phyloP scores from a whole-genome alignment of 106 monocot genomes.

The Dioscorea dumetorum region DNA sequence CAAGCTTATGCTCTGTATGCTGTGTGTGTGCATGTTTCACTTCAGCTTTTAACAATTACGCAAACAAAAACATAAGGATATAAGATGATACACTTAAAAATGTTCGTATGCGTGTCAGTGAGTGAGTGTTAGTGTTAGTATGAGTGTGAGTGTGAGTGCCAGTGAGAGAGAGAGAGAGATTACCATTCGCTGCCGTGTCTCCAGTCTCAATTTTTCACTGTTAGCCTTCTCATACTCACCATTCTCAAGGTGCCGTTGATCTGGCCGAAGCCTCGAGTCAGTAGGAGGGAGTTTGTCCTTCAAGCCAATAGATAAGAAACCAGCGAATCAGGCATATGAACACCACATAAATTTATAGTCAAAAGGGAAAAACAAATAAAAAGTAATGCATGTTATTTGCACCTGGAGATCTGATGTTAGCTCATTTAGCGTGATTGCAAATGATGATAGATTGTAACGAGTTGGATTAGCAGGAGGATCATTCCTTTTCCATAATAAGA shows the following conservation, averaged over 20 bases:
- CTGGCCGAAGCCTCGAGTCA: slow-evolving; percentile 78
- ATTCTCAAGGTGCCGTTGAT: slow-evolving; percentile 61
- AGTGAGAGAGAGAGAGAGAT: slow-evolving; percentile 3
- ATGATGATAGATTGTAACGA: slow-evolving; percentile 59
- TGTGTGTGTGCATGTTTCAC: too few species aligned
- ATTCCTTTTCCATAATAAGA: slow-evolving; percentile 51
- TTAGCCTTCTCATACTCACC: slow-evolving; percentile 67
- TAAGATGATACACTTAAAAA: too few species aligned
- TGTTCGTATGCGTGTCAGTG: too few species aligned
- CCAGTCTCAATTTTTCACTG: slow-evolving; percentile 47
- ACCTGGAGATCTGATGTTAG: slow-evolving; percentile 44
- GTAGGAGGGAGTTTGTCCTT: slow-evolving; percentile 82
- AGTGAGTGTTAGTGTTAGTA: too few species aligned
- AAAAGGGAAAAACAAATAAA: not conserved
- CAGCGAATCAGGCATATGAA: slow-evolving; percentile 18
- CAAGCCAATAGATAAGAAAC: slow-evolving; percentile 21
- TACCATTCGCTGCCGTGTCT: slow-evolving; percentile 55
- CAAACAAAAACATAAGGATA: too few species aligned
- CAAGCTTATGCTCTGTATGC: too few species aligned
- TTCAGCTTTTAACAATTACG: too few species aligned
- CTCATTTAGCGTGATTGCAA: slow-evolving; percentile 60
- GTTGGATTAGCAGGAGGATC: slow-evolving; percentile 38
- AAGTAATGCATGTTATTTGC: slow-evolving; percentile 2
- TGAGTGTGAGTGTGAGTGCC: too few species aligned
- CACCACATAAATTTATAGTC: slow-evolving; percentile 5